Conservation (phyloP, 2,329 filamentous ascomycete genomes). For the Cryphonectria carpinicola region DNA sequence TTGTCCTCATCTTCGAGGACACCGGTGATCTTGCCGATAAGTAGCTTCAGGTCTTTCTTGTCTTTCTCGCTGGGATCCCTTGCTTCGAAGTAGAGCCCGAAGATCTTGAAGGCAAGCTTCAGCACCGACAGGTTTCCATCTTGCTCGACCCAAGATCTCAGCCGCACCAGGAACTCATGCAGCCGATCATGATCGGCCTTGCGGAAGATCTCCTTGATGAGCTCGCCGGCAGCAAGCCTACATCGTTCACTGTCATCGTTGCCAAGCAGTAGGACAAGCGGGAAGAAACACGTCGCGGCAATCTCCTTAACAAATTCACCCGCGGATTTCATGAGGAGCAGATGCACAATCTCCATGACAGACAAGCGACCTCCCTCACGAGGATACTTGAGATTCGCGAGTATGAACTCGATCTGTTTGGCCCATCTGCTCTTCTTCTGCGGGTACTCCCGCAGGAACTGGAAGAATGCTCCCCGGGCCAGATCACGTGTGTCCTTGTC, state of each 20-base stretch:
- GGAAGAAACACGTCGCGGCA: slow-evolving; percentile 79
- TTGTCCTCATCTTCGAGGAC: slow-evolving; percentile 59
- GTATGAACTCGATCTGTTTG: slow-evolving; percentile 86
- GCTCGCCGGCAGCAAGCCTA: slow-evolving; percentile 75
- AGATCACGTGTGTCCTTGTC: slow-evolving; percentile 86
- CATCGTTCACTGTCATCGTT: slow-evolving; percentile 91
- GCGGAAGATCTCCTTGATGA: slow-evolving; percentile 81
- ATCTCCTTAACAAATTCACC: slow-evolving; percentile 83
- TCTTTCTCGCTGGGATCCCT: slow-evolving; percentile 62
- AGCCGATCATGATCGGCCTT: slow-evolving; percentile 74
- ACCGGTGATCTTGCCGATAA: slow-evolving; percentile 59
- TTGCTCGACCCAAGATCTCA: slow-evolving; percentile 78
- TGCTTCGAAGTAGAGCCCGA: slow-evolving; percentile 80
- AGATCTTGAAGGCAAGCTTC: slow-evolving; percentile 77
- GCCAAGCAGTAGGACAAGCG: slow-evolving; percentile 80
- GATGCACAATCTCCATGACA: slow-evolving; percentile 88
- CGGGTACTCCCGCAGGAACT: slow-evolving; percentile 93
- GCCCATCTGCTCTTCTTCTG: slow-evolving; percentile 87
- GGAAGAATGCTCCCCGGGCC: slow-evolving; percentile 86
- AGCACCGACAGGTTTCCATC: slow-evolving; percentile 72
- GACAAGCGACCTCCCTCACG: slow-evolving; percentile 87
- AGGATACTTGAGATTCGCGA: slow-evolving; percentile 89
- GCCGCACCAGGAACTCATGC: slow-evolving; percentile 69
- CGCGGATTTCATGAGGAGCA: slow-evolving; percentile 83
- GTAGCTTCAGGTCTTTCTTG: slow-evolving; percentile 68